A percentile compares a stretch with the other conserved stretches of the same genome.
These are phyloP conservation scores for Penicillium manginii DNA, from an alignment of 495 filamentous ascomycete genomes.

Conservation along the genomic window DNA sequence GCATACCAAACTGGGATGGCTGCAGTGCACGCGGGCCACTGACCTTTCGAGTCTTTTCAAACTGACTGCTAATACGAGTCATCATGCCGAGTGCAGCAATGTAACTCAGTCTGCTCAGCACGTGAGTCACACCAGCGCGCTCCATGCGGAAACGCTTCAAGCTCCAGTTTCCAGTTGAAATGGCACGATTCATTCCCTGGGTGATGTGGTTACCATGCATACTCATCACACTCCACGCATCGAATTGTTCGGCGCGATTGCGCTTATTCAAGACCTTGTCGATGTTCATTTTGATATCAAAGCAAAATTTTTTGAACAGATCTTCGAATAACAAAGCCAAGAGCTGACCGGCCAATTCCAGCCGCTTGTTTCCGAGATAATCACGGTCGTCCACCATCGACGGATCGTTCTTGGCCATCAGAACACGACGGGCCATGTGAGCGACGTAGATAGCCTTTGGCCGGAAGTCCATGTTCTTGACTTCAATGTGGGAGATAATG, in stretches of 20 bases:
- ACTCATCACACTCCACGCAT: constrained; percentile 76
- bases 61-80: constrained; percentile 97
- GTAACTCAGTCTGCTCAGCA: constrained; percentile 92
- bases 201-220: constrained; percentile 83
- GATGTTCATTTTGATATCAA: constrained; percentile 83
- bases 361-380: constrained; percentile 95
- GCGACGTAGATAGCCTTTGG: constrained; percentile 95
- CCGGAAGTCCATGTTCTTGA: constrained; percentile 85
- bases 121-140: constrained; percentile 93
- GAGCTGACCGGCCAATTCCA: constrained; percentile 93
- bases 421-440: constrained; percentile 89
- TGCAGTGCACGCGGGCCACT: constrained; percentile 93
- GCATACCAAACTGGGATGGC: constrained; percentile 96
- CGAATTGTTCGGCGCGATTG: constrained; percentile 81
- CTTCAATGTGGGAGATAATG: constrained; percentile 91
- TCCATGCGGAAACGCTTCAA: constrained; percentile 98
- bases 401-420: constrained; percentile 90
- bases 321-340: constrained; percentile 96
- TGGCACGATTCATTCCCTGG: constrained; percentile 86
- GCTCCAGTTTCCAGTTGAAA: constrained; percentile 97
- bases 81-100: constrained; percentile 99
- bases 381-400: constrained; percentile 92
- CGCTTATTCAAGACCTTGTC: constrained; percentile 93
- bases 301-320: constrained; percentile 91
- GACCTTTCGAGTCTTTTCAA: constrained; percentile 97